Evolutionary conservation across 306 rosid species (phyloP).

Genomic region (Vigna mungo): DNA sequence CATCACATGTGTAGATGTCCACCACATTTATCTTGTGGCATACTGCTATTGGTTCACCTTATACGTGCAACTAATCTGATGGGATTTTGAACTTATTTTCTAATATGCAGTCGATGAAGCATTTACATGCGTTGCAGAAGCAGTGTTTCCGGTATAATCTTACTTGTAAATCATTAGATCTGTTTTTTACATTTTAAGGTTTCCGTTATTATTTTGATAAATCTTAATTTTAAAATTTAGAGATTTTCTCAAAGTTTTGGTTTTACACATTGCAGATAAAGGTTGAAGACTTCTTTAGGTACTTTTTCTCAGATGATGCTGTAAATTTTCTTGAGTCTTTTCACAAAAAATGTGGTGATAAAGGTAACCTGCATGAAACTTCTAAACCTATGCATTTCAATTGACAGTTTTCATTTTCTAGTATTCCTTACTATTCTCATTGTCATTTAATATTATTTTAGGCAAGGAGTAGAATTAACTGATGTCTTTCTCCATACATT

Average conservation of each 20-base stretch:
- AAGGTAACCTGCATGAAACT: constrained; percentile 65
- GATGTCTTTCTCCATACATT: constrained; percentile 25
- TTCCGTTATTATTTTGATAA: constrained; percentile 17
- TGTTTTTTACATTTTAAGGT: constrained; percentile 12
- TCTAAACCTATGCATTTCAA: constrained; percentile 18
- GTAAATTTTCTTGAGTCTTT: constrained; percentile 65
- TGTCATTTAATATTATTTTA: constrained; percentile 31
- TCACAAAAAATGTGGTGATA: constrained; percentile 85
- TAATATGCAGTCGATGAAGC: constrained; percentile 77
- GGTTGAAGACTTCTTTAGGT: constrained; percentile 83
- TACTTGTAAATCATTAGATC: constrained; percentile 36
- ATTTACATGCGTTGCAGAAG: constrained; percentile 77
- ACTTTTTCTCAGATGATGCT: constrained; percentile 77
- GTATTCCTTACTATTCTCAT: constrained; percentile 20
- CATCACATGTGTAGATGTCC: constrained; percentile 21
- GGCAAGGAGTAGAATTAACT: constrained; percentile 23
- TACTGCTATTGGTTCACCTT: constrained; percentile 6
- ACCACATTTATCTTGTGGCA: constrained; percentile 22
- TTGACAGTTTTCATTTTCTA: constrained; percentile 29
- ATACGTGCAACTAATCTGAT: constrained; percentile 33
- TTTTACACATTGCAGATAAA: constrained; percentile 73
- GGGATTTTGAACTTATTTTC: constrained; percentile 44
- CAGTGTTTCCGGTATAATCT: constrained; percentile 81
- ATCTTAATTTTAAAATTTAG: constrained; percentile 24
- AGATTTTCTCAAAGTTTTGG: constrained; percentile 34